Conservation (phyloP, 495 filamentous ascomycete species). For the Niebla homalea region DNA sequence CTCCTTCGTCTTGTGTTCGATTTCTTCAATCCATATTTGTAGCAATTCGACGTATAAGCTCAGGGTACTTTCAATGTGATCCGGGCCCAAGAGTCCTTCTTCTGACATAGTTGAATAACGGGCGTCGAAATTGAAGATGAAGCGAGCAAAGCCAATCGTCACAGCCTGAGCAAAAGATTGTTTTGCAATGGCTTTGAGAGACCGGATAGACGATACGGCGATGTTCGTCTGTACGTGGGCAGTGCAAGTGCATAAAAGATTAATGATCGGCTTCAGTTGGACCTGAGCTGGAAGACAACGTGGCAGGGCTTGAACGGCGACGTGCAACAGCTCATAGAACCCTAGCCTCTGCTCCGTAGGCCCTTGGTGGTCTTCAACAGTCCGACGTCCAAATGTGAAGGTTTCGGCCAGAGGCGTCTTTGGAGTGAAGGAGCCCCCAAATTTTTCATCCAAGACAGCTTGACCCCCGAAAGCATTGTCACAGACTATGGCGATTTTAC, state of each 20-base stretch:
- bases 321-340: constrained; percentile 89
- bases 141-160: constrained; percentile 88
- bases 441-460: constrained; percentile 88
- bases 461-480: constrained; percentile 96
- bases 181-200: constrained; percentile 84
- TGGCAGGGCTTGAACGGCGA: constrained; percentile 88
- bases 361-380: constrained; percentile 54
- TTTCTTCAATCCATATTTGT: constrained; percentile 93
- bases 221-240: constrained; percentile 91
- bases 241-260: constrained; percentile 89
- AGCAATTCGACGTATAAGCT: constrained; percentile 86
- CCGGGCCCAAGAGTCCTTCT: constrained; percentile 88
- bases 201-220: constrained; percentile 80
- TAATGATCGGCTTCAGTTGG: constrained; percentile 87
- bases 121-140: constrained; percentile 97
- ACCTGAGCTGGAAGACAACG: constrained; percentile 84
- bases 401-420: constrained; percentile 91
- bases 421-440: constrained; percentile 60
- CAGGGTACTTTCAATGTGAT: constrained; percentile 89
- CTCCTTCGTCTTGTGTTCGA: constrained; percentile 71
- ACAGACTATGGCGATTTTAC: constrained; percentile 89
- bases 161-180: constrained; percentile 92
- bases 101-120: constrained; percentile 96
- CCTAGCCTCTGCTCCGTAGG: constrained; percentile 78
- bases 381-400: constrained; percentile 68